Conservation (phyloP, 108 stramenopile genomes). For the Epithemia pelagica region DNA sequence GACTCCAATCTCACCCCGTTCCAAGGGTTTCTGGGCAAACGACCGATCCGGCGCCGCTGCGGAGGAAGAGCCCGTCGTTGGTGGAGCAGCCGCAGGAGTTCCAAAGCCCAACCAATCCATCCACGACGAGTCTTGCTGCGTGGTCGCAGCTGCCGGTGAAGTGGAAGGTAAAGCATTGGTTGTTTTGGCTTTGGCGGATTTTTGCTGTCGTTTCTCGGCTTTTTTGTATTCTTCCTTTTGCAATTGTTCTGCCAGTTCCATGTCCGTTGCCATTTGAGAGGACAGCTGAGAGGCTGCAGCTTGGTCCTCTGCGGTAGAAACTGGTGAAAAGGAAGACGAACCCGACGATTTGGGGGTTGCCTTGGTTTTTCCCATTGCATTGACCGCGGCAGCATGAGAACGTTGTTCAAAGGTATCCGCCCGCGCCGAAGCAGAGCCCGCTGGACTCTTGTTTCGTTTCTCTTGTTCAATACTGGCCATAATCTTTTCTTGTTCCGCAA, state of each 20-base stretch:
- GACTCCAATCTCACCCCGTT: conserved; percentile 34
- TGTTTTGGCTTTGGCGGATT: neutral
- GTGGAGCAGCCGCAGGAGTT: conserved; percentile 9
- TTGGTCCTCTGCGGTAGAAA: conserved; percentile 47
- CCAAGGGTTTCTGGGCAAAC: conserved; percentile 5
- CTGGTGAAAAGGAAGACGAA: conserved; percentile 34
- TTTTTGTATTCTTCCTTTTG: conserved; percentile 66
- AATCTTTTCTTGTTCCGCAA: conserved; percentile 65
- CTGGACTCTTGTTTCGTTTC: conserved; percentile 22
- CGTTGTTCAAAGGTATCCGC: conserved; percentile 43
- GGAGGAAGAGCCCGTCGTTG: neutral
- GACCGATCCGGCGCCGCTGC: neutral
- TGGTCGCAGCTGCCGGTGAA: conserved; percentile 17
- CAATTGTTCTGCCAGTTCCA: conserved; percentile 65
- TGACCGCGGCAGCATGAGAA: neutral
- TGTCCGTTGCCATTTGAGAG: conserved; percentile 63
- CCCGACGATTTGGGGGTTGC: neutral
- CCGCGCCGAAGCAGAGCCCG: conserved; percentile 23
- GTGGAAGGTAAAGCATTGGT: neutral
- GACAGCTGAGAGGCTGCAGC: conserved; percentile 61
- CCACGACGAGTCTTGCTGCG: conserved; percentile 24
- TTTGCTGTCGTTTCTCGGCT: conserved; percentile 6
- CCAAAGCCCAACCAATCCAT: conserved; percentile 32
- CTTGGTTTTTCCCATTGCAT: neutral
- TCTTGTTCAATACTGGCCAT: conserved; percentile 55